Base-by-base conservation (phyloP, 495 filamentous ascomycete genomes). In the Trichoderma gamsii region DNA sequence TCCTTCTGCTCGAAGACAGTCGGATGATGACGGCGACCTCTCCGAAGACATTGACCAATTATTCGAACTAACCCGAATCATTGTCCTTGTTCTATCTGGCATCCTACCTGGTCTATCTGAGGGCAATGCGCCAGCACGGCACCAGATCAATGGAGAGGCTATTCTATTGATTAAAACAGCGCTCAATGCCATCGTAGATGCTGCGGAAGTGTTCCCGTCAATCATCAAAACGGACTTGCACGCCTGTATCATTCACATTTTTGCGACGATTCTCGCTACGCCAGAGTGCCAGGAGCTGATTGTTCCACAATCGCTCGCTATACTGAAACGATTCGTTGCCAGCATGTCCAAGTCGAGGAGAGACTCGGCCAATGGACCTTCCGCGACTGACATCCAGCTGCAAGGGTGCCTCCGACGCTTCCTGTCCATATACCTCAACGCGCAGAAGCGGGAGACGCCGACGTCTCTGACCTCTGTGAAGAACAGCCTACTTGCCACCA, bases 31-130 rank as follows among this genome's bases (percentile, higher is more conserved):
- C 64, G 86, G 92, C 63, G 89, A 95, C 71, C 81, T 98, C 12
- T 93, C 91, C 0, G 95, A 98, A 75, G 95, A 98, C 71, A 96
- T 99, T 66, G 96, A 99, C 73, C 95, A 99, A 78, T 84, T 99
- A 0, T 99, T 99, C 73, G 95, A 99, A 76, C 80, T 98, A 56
- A 98, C 96, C 0, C 85, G 93, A 68, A 93, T 96, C 75, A 97
- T 98, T 65, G 95, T 98, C 41, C 83, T 98, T 16, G 93, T 97
- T 2, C 84, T 99, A 23, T 89, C 92, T 4, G 90, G 92, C 1
- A 78, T 97, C 65, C 78, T 99, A 35, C 96, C 95, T 27, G 97
- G 92, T 70, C 82, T 99, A 21, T 87, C 88, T 15, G 93, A 94
- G 70, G 80, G 86, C 4, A 89, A 88, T 18, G 87, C 89, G 51